Evolutionary conservation across 106 monocot species (phyloP), one percentile per base, ranked within the genome.

Genomic region (Cymbidium sinense): DNA sequence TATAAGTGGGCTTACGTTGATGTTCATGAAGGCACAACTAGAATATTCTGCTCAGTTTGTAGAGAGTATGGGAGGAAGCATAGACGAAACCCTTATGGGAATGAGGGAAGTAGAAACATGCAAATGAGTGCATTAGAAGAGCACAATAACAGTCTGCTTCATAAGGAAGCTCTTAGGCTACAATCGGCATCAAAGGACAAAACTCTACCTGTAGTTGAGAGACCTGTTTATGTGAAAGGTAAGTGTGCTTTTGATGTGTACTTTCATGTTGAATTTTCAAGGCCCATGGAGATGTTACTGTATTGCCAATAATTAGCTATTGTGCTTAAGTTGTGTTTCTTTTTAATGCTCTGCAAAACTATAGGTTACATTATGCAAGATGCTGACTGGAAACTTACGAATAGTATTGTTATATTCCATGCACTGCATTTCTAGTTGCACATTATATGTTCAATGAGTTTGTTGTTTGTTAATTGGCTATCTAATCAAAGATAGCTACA

Each of bases 51-150:
- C 75, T 95, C 99, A 1, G 84, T 99, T 25, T 99, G 99, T 78
- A 90, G 84, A 52, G 95, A 99, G 75, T 95, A 99, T 83, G 99
- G 99, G 17, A 88, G 99, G 77, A 99, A 99, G 79, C 99, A 99
- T 73, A 86, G 95, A 76, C 79, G 99, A 81, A 99, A 99, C 34
- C 99, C 99, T 5, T 99, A 99, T 78, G 99, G 99, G 72, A 99
- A 99, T 64, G 99, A 99, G 79, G 99, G 99, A n/a, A 99, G 99
- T 84, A 87, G 92, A 80, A 99, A 99, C 70, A 99, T 99, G 99
- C 99, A 99, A 77, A 99, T 99, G 99, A 99, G 99, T 76, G 99
- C 99, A 35, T 77, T 99, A 55, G 99, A 99, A 76, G 99, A 99
- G 44, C 99, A 99, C 65, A 99, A 99, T 79, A 99, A 95, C 51